Evolutionary conservation across 192 early-diverging fungal species (phyloP).

Genomic region (Podila epicladia): DNA sequence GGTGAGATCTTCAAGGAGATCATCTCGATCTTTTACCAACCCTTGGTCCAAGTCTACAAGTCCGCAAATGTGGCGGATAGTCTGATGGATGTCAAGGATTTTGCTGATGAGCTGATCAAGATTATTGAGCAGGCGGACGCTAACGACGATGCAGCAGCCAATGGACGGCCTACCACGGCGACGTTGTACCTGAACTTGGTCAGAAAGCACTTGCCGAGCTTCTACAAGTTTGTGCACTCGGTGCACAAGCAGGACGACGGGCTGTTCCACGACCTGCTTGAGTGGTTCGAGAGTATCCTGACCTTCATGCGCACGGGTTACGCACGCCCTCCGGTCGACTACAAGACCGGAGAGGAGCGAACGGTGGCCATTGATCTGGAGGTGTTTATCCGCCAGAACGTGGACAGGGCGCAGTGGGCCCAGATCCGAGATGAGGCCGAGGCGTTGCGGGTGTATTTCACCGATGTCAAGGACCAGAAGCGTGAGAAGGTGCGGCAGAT

Average conservation of each 20-base stretch:
- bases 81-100: constrained; percentile 51
- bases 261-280: constrained; percentile 58
- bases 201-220: constrained; percentile 57
- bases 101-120: constrained; percentile 59
- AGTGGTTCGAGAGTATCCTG: constrained; percentile 56
- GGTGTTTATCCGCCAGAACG: constrained; percentile 38
- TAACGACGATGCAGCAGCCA: constrained; percentile 9
- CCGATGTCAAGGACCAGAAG: constrained; percentile 38
- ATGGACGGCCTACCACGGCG: background rate
- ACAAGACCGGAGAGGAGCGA: constrained; percentile 21
- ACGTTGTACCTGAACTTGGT: constrained; percentile 52
- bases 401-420: constrained; percentile 30
- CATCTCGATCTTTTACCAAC: constrained; percentile 62
- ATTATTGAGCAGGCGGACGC: constrained; percentile 51
- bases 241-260: constrained; percentile 60
- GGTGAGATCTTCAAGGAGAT: constrained; percentile 61
- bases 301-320: constrained; percentile 53
- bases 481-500: constrained; percentile 39
- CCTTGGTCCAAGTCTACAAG: constrained; percentile 61
- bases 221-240: constrained; percentile 65
- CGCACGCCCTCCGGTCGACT: constrained; percentile 34
- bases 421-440: constrained; percentile 40
- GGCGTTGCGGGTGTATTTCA: constrained; percentile 17
- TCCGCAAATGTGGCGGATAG: constrained; percentile 61
- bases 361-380: constrained; percentile 22